A percentile compares a stretch with the other conserved stretches of the same genome.
Conservation (phyloP, 768 basidiomycete genomes). For the Myochromella boudieri region DNA sequence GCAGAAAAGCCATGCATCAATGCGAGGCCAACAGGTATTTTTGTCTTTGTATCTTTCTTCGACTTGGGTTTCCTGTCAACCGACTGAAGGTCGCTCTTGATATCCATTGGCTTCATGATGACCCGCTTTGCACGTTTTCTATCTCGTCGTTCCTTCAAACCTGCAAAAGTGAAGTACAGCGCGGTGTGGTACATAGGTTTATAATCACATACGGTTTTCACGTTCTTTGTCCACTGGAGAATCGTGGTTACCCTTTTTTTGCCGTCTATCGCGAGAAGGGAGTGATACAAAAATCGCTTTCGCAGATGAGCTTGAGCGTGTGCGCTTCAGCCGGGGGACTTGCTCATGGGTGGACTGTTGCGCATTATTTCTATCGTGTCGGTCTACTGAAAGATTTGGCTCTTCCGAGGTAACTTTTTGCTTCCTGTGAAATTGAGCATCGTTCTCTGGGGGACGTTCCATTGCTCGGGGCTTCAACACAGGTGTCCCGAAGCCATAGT, state of each 20-base stretch:
- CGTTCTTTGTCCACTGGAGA: slow-evolving; percentile 4
- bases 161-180: slow-evolving; percentile 30
- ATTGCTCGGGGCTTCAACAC: slow-evolving; percentile 48
- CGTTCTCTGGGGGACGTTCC: slow-evolving; percentile 1
- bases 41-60: slow-evolving; percentile 29
- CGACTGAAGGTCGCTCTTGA: slow-evolving; percentile 10
- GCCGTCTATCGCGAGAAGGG: no score
- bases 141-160: slow-evolving; percentile 64
- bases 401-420: no score
- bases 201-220: slow-evolving; percentile 4
- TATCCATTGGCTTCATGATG: slow-evolving; percentile 41
- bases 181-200: not conserved
- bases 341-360: not conserved
- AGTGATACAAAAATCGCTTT: no score
- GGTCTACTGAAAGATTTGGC: no score
- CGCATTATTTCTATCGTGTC: not conserved
- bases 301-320: not conserved
- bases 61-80: slow-evolving; percentile 21
- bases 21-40: slow-evolving; percentile 49
- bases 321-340: slow-evolving; percentile 3
- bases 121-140: slow-evolving; percentile 58
- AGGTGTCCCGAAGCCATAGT: slow-evolving; percentile 52
- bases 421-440: no score
- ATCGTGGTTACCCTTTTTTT: not conserved
- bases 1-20: slow-evolving; percentile 70